A percentile compares a stretch with the other conserved stretches of the same genome.
Evolutionary conservation across 805 yeast species (phyloP).

Genomic region (Wickerhamomyces tratensis): DNA sequence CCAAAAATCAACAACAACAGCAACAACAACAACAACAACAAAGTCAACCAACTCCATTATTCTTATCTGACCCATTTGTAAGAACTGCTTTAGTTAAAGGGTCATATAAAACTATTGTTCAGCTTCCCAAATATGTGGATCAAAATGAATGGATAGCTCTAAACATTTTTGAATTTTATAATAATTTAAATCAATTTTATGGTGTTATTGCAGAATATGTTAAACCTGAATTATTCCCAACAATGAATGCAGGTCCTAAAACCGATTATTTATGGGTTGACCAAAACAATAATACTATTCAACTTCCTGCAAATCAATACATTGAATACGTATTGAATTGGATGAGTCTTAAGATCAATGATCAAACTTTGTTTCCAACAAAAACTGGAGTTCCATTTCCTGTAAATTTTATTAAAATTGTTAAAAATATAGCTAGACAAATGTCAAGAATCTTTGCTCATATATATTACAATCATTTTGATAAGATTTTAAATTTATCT

Average conservation of each 20-base stretch:
- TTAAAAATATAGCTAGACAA: constrained; percentile 81
- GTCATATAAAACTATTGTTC: constrained; percentile 91
- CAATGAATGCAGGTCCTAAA: constrained; percentile 93
- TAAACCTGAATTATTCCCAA: constrained; percentile 81
- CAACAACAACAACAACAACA: constrained; percentile 5
- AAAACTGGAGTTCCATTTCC: constrained; percentile 85
- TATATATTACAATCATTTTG: constrained; percentile 90
- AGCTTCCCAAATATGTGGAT: constrained; percentile 90
- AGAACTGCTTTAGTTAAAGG: constrained; percentile 94
- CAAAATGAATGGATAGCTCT: constrained; percentile 93
- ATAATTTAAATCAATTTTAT: constrained; percentile 78
- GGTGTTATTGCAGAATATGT: constrained; percentile 88
- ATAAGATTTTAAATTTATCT: constrained; percentile 81
- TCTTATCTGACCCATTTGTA: constrained; percentile 86
- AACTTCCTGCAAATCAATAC: constrained; percentile 87
- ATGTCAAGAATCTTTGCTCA: constrained; percentile 96
- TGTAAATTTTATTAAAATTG: constrained; percentile 68
- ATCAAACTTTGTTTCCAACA: constrained; percentile 87
- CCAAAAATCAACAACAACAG: too few species aligned
- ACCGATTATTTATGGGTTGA: constrained; percentile 90
- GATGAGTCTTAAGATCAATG: constrained; percentile 82
- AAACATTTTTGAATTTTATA: constrained; percentile 82
- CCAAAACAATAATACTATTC: constrained; percentile 66
- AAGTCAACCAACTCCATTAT: constrained; percentile 30
- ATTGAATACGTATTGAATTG: constrained; percentile 87